These are phyloP conservation scores for Candida parachauliodes DNA, from an alignment of 805 yeast species.

Conservation along the genomic window DNA sequence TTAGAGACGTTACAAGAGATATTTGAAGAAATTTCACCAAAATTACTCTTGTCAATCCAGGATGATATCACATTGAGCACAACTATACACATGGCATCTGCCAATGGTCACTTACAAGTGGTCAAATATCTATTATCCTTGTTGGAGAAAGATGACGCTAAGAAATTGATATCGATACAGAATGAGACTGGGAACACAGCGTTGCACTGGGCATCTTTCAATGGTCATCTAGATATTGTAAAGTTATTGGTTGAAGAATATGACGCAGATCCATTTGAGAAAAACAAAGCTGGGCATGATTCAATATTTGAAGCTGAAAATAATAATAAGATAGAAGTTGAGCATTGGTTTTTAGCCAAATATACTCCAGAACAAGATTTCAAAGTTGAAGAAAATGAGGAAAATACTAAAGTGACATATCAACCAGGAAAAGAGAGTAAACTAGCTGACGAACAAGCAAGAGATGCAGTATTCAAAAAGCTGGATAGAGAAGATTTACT, in stretches of 20 bases:
- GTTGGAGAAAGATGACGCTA: slow-evolving; percentile 43
- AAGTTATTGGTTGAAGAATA: slow-evolving; percentile 67
- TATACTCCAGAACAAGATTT: slow-evolving; percentile 62
- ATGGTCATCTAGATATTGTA: slow-evolving; percentile 76
- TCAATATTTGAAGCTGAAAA: slow-evolving; percentile 86
- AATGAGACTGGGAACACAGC: slow-evolving; percentile 92
- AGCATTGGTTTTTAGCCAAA: slow-evolving; percentile 68
- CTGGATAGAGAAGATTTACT: slow-evolving; percentile 17
- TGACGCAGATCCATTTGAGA: slow-evolving; percentile 76
- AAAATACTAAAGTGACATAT: slow-evolving; percentile 41
- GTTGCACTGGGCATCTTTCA: slow-evolving; percentile 92
- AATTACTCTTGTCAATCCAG: slow-evolving; percentile 40
- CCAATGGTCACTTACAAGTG: slow-evolving; percentile 81
- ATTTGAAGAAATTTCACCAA: slow-evolving; percentile 55
- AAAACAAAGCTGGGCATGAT: slow-evolving; percentile 76
- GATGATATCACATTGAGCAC: slow-evolving; percentile 69
- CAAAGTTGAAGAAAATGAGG: slow-evolving; percentile 39
- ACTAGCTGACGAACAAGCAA: slow-evolving; percentile 36
- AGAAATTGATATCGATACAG: slow-evolving; percentile 24
- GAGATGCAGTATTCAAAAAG: slow-evolving; percentile 16
- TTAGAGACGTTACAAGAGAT: slow-evolving; percentile 67
- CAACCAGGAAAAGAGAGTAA: slow-evolving; percentile 42
- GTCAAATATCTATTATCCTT: slow-evolving; percentile 56
- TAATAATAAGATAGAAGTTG: slow-evolving; percentile 70
- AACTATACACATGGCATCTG: slow-evolving; percentile 92